Evolutionary conservation across 202 grass and related monocot genomes (phyloP).

Genomic region (Digitaria exilis): DNA sequence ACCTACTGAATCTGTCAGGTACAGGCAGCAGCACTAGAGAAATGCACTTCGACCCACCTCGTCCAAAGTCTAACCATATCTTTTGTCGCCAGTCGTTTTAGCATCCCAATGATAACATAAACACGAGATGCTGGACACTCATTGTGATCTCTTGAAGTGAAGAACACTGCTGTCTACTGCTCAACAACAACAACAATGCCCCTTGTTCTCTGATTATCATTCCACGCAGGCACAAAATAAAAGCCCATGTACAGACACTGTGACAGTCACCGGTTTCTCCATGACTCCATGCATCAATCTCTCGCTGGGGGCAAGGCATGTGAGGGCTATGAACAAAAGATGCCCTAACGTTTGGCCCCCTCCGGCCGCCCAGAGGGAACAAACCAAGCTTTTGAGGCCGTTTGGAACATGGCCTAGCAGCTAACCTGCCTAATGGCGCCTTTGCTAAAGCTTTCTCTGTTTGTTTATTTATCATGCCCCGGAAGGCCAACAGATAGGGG

Average conservation of each 20-base stretch:
- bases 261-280: too few relatives aligned
- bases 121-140: conserved; percentile 2
- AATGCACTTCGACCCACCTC: neutral
- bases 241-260: neutral
- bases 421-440: conserved; percentile 18
- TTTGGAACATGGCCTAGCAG: conserved; percentile 38
- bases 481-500: neutral
- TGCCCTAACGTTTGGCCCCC: conserved; percentile 24
- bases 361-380: conserved; percentile 21
- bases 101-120: conserved; percentile 12
- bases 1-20: conserved; percentile 33
- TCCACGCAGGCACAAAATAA: neutral
- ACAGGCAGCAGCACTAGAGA: neutral
- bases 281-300: neutral
- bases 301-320: conserved; percentile 35
- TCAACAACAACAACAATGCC: neutral
- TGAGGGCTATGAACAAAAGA: conserved; percentile 39
- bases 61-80: neutral
- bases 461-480: neutral
- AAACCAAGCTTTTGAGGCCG: conserved; percentile 40
- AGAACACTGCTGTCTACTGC: neutral
- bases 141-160: neutral
- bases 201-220: neutral
- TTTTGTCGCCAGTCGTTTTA: neutral
- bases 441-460: conserved; percentile 28